phyloP scores from a whole-genome alignment of 805 yeast genomes.

The Hanseniaspora nectarophila region DNA sequence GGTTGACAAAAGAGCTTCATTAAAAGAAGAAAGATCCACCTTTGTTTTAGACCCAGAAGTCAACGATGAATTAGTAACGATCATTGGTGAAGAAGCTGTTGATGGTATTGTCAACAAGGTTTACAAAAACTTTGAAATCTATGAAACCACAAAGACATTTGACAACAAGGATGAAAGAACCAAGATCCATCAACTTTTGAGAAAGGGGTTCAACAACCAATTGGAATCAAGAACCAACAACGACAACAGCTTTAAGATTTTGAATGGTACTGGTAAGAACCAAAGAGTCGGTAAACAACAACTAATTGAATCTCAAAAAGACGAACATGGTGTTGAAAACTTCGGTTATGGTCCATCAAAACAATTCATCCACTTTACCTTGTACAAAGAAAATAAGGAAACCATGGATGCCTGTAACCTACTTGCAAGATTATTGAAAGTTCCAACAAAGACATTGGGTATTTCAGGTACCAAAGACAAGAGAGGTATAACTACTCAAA shows the following conservation, averaged over 20 bases:
- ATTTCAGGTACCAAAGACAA: constrained; percentile 96
- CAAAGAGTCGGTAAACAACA: constrained; percentile 32
- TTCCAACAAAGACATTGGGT: constrained; percentile 58
- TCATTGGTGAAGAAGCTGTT: constrained; percentile 53
- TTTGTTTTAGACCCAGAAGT: constrained; percentile 39
- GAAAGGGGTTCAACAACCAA: constrained; percentile 60
- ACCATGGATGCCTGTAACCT: constrained; percentile 88
- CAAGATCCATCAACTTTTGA: constrained; percentile 59
- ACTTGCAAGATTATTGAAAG: constrained; percentile 57
- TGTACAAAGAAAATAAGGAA: constrained; percentile 90
- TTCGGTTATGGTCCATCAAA: constrained; percentile 66
- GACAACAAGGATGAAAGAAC: constrained; percentile 67
- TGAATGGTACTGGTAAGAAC: constrained; percentile 36
- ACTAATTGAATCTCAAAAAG: constrained; percentile 29
- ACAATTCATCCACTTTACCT: constrained; percentile 58
- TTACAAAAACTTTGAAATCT: constrained; percentile 41
- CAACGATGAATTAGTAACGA: constrained; percentile 36
- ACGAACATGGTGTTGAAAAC: constrained; percentile 43
- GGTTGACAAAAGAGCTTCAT: constrained; percentile 19
- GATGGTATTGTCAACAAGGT: constrained; percentile 40
- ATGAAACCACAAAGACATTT: constrained; percentile 47
- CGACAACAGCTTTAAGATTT: constrained; percentile 52
- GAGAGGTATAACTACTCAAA: constrained; percentile 89
- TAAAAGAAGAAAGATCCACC: constrained; percentile 24
- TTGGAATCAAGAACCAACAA: constrained; percentile 71